Conservation (phyloP, 1,139 yeast species). For the Pneumocystis canis region DNA sequence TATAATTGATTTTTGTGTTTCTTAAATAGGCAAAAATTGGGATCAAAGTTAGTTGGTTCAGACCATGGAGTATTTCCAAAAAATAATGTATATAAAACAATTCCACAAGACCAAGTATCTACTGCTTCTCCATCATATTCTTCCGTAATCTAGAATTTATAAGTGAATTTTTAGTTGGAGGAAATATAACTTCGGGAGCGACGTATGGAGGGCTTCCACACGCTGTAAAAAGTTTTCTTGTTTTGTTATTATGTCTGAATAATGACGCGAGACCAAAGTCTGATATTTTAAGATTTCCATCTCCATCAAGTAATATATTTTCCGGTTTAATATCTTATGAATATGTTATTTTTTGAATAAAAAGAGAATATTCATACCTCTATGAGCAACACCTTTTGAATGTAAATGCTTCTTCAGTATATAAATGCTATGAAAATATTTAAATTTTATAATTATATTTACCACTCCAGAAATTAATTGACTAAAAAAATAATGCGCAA, state of each 20-base stretch:
- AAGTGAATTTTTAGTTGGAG: conserved; percentile 22
- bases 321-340: conserved; percentile 59
- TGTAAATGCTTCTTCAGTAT: conserved; percentile 35
- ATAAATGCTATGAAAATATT: background rate
- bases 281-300: conserved; percentile 48
- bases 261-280: conserved; percentile 57
- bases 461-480: conserved; percentile 42
- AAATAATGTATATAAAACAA: conserved; percentile 42
- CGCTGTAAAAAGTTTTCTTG: conserved; percentile 14
- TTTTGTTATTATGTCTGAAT: conserved; percentile 37
- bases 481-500: conserved; percentile 53
- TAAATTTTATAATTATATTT: background rate
- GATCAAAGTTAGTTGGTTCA: conserved; percentile 36
- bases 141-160: background rate
- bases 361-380: conserved; percentile 28
- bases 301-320: conserved; percentile 58
- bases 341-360: background rate
- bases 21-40: conserved; percentile 30
- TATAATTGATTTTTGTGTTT: conserved; percentile 30
- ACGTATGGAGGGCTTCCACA: conserved; percentile 60
- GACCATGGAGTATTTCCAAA: conserved; percentile 59
- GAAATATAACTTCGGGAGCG: conserved; percentile 44
- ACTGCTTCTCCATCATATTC: conserved; percentile 34
- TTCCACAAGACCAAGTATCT: conserved; percentile 55
- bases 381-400: conserved; percentile 60